Evolutionary conservation across 1,284 basidiomycete genomes (phyloP), one percentile per base, ranked within the genome.

Genomic region (Trichosporon inkin): DNA sequence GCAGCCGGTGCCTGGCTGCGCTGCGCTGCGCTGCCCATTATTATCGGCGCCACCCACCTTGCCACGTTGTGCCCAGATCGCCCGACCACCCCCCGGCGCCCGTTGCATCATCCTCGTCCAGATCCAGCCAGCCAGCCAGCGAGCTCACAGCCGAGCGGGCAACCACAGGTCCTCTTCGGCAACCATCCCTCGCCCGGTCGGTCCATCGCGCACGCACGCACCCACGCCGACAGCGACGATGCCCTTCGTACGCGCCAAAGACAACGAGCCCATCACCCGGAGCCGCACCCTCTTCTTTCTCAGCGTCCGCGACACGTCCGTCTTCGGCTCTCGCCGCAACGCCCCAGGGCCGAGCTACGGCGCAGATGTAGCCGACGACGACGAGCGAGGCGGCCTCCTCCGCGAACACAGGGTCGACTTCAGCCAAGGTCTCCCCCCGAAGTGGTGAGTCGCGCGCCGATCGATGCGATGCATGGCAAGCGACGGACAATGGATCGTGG

Each of bases 201-300:
- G 28, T 32, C 32, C 51, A 35, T 35, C 19, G 53, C 22, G n/a
- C n/a, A n/a, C n/a, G n/a, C n/a, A n/a, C n/a, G n/a, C n/a, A n/a
- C n/a, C n/a, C 36, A 38, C 36, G 24, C 20, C 22, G 11, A 47
- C 11, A 14, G 22, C 41, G 22, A 28, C 41, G 22, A 49, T 49
- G 44, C 44, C 44, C 24, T 49, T 49, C 44, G n/a, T 17, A 6
- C 44, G 44, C 5, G 44, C 24, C 6, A 49, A 49, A 24, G 44
- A 49, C 44, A 32, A 57, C 32, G 36, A 40, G 20, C 62, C 62
- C 2, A 70, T 78, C 20, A 93, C 89, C 17, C 88, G 95, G 67
- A 94, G 90, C 1, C 81, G 95, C 53, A 98, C 95, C 3, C 85
- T 93, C 55, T 86, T 97, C 72, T 99, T 96, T 78, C 87, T 97